Conservation (phyloP, 495 filamentous ascomycete species). For the Annulohypoxylon bovei region DNA sequence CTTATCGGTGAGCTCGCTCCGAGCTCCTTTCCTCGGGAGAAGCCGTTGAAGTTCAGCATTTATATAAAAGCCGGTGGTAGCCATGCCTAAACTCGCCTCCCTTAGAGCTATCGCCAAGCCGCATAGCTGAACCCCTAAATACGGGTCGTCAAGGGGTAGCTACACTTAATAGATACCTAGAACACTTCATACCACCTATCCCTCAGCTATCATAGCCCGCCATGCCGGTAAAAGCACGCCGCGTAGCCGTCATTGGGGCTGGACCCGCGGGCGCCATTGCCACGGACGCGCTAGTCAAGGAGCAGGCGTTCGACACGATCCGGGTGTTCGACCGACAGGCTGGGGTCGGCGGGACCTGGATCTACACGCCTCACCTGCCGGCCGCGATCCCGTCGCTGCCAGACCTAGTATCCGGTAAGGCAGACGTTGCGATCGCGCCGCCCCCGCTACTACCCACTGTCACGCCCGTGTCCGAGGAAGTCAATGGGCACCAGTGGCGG, state of each 20-base stretch:
- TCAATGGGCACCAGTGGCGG: constrained; percentile 56
- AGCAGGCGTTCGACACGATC: constrained; percentile 65
- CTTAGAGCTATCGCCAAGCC: background rate
- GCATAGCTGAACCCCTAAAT: background rate
- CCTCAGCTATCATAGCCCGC: background rate
- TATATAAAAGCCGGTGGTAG: constrained; percentile 17
- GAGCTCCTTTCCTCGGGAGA: background rate
- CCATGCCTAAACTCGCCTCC: background rate
- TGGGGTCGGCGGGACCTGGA: constrained; percentile 48
- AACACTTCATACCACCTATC: background rate
- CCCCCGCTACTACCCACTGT: constrained; percentile 58
- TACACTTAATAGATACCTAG: background rate
- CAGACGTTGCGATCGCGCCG: constrained; percentile 58
- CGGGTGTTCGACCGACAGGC: constrained; percentile 64
- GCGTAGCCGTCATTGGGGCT: constrained; percentile 68
- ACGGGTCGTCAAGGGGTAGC: background rate
- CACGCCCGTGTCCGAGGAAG: constrained; percentile 50
- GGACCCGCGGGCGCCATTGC: constrained; percentile 69
- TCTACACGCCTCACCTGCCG: constrained; percentile 51
- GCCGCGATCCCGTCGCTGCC: constrained; percentile 55
- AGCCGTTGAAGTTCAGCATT: background rate
- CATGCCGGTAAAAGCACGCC: constrained; percentile 36
- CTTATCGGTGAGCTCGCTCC: constrained; percentile 24
- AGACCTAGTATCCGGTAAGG: constrained; percentile 56
- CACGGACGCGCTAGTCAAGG: constrained; percentile 68